Evolutionary conservation across 768 basidiomycete genomes (phyloP).

Genomic region (Lactarius indigo): DNA sequence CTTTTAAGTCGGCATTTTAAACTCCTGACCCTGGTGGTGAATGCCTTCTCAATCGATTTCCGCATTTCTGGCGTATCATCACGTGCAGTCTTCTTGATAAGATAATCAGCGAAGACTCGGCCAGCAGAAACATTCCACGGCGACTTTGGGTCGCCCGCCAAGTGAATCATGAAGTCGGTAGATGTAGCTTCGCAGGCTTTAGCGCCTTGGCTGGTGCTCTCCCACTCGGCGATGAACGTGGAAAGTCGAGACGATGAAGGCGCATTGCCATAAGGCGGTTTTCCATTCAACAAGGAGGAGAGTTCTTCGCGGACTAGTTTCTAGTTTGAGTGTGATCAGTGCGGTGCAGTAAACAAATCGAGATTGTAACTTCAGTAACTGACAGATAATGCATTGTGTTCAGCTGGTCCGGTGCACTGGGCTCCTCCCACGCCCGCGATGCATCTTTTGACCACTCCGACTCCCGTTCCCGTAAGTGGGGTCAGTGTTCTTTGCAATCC

Average conservation of each 20-base stretch:
- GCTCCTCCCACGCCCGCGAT: neutral
- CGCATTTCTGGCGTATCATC: neutral
- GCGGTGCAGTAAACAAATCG: no score
- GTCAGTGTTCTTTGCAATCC: no score
- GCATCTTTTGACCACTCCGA: neutral
- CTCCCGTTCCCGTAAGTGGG: no score
- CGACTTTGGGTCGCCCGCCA: neutral
- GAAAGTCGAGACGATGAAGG: neutral
- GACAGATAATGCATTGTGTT: neutral
- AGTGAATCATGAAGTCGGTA: neutral
- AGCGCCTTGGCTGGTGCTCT: neutral
- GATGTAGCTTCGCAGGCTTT: neutral
- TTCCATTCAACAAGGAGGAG: no score
- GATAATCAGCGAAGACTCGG: neutral
- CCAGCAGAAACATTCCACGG: slow-evolving; percentile 1
- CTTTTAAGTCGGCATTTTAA: neutral
- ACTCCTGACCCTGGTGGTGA: neutral
- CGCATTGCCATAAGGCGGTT: neutral
- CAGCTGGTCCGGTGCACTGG: neutral
- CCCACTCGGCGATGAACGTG: neutral
- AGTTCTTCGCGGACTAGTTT: neutral
- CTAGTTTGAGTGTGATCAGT: no score
- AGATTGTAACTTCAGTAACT: no score
- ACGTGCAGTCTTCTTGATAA: neutral
- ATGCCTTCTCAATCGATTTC: neutral